A percentile compares a stretch with the other conserved stretches of the same genome.
phyloP scores from a whole-genome alignment of 2,329 filamentous ascomycete species.

The Neurospora sp. region DNA sequence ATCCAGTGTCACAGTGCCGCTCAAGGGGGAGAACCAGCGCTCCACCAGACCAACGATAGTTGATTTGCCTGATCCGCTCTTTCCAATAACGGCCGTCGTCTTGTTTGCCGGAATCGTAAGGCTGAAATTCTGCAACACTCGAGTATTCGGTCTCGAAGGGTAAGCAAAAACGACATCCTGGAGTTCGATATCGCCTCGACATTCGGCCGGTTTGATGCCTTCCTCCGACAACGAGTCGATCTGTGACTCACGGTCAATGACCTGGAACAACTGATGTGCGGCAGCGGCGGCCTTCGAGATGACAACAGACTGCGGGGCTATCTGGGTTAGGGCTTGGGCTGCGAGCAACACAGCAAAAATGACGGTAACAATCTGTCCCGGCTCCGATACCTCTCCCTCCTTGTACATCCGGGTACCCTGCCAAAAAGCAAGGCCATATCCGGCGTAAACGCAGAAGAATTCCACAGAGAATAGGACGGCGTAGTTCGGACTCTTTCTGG shows the following conservation, averaged over 20 bases:
- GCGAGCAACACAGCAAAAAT: constrained; percentile 38
- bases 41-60: constrained; percentile 41
- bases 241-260: constrained; percentile 30
- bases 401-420: constrained; percentile 38
- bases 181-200: constrained; percentile 33
- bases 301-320: constrained; percentile 36
- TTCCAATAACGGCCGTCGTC: constrained; percentile 43
- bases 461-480: constrained; percentile 32
- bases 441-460: constrained; percentile 37
- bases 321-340: constrained; percentile 33
- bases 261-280: constrained; percentile 35
- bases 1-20: constrained; percentile 21
- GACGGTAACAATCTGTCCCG: constrained; percentile 38
- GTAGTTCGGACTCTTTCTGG: constrained; percentile 33
- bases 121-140: constrained; percentile 27
- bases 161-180: constrained; percentile 37
- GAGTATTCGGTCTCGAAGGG: constrained; percentile 37
- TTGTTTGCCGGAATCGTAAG: constrained; percentile 31
- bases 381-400: constrained; percentile 32
- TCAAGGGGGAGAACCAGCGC: constrained; percentile 36
- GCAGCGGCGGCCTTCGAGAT: constrained; percentile 37
- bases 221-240: constrained; percentile 32
- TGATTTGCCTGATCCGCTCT: constrained; percentile 36
- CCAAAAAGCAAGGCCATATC: constrained; percentile 41
- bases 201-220: constrained; percentile 24